Conservation (phyloP, 768 basidiomycete species). For the Hericium erinaceus region DNA sequence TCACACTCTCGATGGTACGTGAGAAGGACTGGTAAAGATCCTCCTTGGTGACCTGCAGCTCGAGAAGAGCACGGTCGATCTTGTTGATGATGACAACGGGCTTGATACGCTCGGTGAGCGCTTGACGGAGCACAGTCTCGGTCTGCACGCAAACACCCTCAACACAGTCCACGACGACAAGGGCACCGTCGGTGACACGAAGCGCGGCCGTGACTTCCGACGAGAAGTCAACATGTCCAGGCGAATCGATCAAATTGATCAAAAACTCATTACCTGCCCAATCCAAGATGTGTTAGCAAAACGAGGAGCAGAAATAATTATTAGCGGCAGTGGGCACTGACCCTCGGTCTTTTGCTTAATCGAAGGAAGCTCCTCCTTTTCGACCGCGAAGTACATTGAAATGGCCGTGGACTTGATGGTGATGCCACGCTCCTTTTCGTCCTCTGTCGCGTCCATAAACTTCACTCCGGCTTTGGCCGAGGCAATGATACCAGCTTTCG, state of each 20-base stretch:
- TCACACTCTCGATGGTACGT: conserved; percentile 95
- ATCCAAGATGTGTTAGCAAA: conserved; percentile 6
- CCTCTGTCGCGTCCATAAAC: conserved; percentile 93
- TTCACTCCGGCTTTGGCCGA: conserved; percentile 89
- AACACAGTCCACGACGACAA: conserved; percentile 98
- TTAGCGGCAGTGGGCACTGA: conserved; percentile 17
- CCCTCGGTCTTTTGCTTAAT: conserved; percentile 95
- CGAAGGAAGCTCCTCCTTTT: conserved; percentile 75
- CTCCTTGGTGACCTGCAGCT: conserved; percentile 96
- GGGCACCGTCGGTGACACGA: conserved; percentile 98
- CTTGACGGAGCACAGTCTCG: conserved; percentile 97
- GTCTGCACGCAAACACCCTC: conserved; percentile 99
- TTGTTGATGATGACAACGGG: conserved; percentile 99
- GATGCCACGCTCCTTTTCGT: conserved; percentile 99
- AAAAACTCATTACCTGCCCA: conserved; percentile 82
- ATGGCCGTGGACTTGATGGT: conserved; percentile 99
- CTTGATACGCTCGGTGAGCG: conserved; percentile 96
- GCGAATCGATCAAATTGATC: conserved; percentile 99
- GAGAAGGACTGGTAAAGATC: conserved; percentile 95
- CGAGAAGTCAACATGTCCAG: conserved; percentile 99
- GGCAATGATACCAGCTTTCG: conserved; percentile 99
- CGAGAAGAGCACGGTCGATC: conserved; percentile 97
- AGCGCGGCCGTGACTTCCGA: conserved; percentile 99
- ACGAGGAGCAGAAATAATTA: neutral
- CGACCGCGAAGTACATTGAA: conserved; percentile 97